Conservation (phyloP, 768 basidiomycete genomes). For the Tephrocybe sp. region DNA sequence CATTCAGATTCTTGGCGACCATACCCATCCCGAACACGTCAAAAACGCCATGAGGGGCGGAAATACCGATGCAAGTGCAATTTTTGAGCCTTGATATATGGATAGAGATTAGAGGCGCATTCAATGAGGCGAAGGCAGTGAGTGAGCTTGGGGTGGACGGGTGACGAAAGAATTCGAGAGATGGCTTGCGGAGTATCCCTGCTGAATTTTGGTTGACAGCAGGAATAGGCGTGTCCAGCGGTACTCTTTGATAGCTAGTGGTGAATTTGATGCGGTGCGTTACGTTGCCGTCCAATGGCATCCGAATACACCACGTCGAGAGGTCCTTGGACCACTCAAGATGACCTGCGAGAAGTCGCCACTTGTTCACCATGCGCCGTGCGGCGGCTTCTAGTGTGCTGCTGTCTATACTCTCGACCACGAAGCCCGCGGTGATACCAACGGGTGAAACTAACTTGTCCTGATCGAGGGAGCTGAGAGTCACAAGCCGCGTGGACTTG, state of each 20-base stretch:
- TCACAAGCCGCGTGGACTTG: too few relatives aligned
- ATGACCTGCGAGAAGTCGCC: slow-evolving; percentile 11
- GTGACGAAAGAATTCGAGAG: slow-evolving; percentile 6
- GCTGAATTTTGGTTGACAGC: background rate
- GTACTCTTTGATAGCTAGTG: background rate
- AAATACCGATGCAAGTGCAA: slow-evolving; percentile 6
- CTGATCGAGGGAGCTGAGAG: slow-evolving; percentile 7
- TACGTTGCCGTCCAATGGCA: background rate
- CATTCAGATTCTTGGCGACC: background rate
- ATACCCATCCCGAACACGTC: slow-evolving; percentile 8
- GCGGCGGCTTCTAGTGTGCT: slow-evolving; percentile 1
- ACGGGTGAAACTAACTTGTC: background rate
- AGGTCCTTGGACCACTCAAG: slow-evolving; percentile 5
- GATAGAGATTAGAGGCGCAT: slow-evolving; percentile 4
- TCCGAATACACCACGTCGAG: slow-evolving; percentile 4
- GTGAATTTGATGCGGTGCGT: slow-evolving; percentile 1
- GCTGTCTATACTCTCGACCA: slow-evolving; percentile 3
- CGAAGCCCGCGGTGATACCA: slow-evolving; percentile 7
- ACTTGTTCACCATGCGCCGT: slow-evolving; percentile 6
- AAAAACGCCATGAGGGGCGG: slow-evolving; percentile 6
- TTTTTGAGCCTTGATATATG: slow-evolving; percentile 2
- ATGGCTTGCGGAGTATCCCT: background rate
- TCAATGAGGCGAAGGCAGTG: background rate
- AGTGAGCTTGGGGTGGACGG: slow-evolving; percentile 2
- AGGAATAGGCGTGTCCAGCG: slow-evolving; percentile 3